phyloP scores from a whole-genome alignment of 805 yeast species.

The Starmerella etchellsii region DNA sequence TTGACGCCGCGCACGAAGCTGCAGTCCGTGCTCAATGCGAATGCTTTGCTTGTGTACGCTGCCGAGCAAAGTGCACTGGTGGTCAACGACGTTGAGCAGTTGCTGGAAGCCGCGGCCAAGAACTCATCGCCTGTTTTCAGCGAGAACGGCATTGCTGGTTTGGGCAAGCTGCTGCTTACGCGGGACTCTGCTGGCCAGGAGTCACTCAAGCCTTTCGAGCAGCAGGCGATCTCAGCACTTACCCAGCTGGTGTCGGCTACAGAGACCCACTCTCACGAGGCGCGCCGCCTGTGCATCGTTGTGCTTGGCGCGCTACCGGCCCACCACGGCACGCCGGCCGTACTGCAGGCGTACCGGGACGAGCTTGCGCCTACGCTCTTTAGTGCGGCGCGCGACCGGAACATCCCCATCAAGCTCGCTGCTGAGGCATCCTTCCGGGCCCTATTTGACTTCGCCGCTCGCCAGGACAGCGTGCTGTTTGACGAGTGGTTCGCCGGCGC shows the following conservation, averaged over 20 bases:
- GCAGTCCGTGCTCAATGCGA: constrained; percentile 20
- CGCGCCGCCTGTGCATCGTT: constrained; percentile 67
- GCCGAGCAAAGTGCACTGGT: constrained; percentile 24
- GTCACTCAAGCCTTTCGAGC: constrained; percentile 25
- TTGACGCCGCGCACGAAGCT: constrained; percentile 9
- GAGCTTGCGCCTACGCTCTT: constrained; percentile 60
- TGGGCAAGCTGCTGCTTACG: constrained; percentile 60
- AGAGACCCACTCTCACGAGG: constrained; percentile 50
- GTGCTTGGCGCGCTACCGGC: constrained; percentile 57
- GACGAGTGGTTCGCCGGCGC: constrained; percentile 45
- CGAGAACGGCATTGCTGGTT: constrained; percentile 66
- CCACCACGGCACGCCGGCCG: constrained; percentile 42
- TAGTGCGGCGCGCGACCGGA: constrained; percentile 69
- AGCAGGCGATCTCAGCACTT: constrained; percentile 33
- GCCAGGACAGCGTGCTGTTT: constrained; percentile 37
- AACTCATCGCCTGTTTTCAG: constrained; percentile 28
- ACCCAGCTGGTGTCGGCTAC: constrained; percentile 44
- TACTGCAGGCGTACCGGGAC: constrained; percentile 43
- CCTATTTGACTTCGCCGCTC: constrained; percentile 56
- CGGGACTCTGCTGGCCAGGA: neutral
- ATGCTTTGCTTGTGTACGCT: constrained; percentile 22
- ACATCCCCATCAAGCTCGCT: constrained; percentile 84
- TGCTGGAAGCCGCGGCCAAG: constrained; percentile 5
- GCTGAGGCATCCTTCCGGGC: constrained; percentile 82
- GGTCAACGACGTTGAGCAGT: constrained; percentile 2